These are phyloP conservation scores for Glomus cerebriforme DNA, from an alignment of 192 early-diverging fungal genomes.

Conservation along the genomic window DNA sequence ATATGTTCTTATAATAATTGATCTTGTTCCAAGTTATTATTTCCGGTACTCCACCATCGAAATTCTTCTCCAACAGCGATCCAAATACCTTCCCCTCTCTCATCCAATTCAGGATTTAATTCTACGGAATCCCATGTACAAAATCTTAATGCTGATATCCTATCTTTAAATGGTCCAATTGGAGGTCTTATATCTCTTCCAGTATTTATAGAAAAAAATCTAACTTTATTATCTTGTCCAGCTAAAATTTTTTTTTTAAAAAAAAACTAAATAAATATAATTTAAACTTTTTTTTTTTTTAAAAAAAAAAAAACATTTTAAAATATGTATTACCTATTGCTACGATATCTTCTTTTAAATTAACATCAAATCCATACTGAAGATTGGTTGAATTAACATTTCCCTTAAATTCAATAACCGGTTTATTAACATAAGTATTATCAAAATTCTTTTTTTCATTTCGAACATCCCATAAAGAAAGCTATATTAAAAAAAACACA, in stretches of 20 bases:
- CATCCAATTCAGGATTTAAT: not conserved
- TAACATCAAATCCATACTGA: constrained; percentile 5
- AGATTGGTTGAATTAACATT: constrained; percentile 20
- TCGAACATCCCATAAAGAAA: constrained; percentile 24
- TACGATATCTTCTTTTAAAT: constrained; percentile 5
- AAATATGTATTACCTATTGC: constrained; percentile 1
- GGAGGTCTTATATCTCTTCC: not conserved
- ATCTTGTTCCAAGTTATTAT: not conserved
- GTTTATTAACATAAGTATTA: not conserved
- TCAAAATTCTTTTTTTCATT: not conserved
- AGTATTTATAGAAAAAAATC: constrained; percentile 9
- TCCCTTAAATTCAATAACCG: constrained; percentile 1
- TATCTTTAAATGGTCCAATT: constrained; percentile 25
- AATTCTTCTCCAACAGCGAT: not conserved
- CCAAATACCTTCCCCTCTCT: constrained; percentile 15
- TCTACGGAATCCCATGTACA: not conserved
- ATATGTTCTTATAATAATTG: too few relatives aligned
- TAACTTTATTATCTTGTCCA: constrained; percentile 17
- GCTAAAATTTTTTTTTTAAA: not conserved
- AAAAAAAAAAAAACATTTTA: not conserved
- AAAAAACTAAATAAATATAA: too few relatives aligned
- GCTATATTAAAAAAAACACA: not conserved
- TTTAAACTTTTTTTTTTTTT: too few relatives aligned
- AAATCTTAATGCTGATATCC: constrained; percentile 1
- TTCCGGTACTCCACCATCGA: constrained; percentile 11